Percentiles rank a stretch among this genome's conserved stretches.
phyloP scores from a whole-genome alignment of 495 filamentous ascomycete species.

The Aspergillus ostianus region DNA sequence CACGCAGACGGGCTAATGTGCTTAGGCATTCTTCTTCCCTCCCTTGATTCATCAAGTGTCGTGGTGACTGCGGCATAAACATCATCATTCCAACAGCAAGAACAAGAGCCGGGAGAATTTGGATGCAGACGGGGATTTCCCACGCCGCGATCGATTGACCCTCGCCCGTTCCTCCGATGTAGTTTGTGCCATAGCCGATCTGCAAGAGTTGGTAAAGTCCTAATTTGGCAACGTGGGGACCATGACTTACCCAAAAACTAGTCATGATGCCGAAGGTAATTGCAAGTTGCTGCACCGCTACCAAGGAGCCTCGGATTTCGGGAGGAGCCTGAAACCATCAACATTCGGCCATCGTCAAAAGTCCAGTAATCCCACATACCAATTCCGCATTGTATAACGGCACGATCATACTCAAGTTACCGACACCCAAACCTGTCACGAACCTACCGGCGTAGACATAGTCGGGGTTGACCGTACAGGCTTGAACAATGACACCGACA shows the following conservation, averaged over 20 bases:
- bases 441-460: constrained; percentile 77
- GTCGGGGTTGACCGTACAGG: constrained; percentile 53
- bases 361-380: constrained; percentile 29
- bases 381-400: constrained; percentile 64
- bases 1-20: constrained; percentile 65
- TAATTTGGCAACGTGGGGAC: background rate
- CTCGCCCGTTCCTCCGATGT: constrained; percentile 43
- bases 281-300: constrained; percentile 70
- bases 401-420: constrained; percentile 47
- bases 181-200: constrained; percentile 45
- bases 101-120: constrained; percentile 41
- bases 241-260: constrained; percentile 57
- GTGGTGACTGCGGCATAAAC: constrained; percentile 80
- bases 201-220: constrained; percentile 34
- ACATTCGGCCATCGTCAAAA: constrained; percentile 60
- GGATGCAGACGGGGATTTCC: constrained; percentile 45
- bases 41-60: constrained; percentile 68
- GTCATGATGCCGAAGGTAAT: constrained; percentile 63
- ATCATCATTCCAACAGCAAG: constrained; percentile 46
- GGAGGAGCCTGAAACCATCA: constrained; percentile 57
- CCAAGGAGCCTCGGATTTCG: constrained; percentile 70
- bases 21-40: constrained; percentile 71
- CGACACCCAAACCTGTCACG: constrained; percentile 56
- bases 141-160: constrained; percentile 43
- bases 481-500: constrained; percentile 73